Conservation (phyloP, 805 yeast genomes). For the Clavispora phyllophila region DNA sequence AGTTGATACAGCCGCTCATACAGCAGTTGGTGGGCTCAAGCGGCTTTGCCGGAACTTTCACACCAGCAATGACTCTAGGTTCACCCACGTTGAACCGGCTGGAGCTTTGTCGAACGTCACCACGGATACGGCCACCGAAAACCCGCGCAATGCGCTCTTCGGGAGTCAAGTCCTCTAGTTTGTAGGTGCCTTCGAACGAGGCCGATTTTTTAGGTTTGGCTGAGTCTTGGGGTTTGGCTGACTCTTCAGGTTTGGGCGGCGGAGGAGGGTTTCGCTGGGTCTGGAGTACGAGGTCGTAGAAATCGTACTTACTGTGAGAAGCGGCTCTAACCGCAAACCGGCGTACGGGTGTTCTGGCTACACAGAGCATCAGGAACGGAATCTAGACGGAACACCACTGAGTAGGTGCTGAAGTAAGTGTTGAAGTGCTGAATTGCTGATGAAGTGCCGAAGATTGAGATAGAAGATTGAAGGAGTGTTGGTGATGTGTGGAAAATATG, state of each 20-base stretch:
- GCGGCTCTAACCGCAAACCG: background rate
- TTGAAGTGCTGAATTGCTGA: no score
- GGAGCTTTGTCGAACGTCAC: constrained; percentile 41
- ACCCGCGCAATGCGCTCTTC: constrained; percentile 46
- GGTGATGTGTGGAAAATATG: no score
- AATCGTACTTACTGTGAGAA: constrained; percentile 17
- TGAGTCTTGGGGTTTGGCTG: constrained; percentile 8
- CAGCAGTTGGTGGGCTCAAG: constrained; percentile 93
- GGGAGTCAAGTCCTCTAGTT: constrained; percentile 26
- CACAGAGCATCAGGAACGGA: background rate
- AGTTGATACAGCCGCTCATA: constrained; percentile 94
- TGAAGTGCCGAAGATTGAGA: no score
- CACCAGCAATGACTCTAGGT: constrained; percentile 46
- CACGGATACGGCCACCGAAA: constrained; percentile 55
- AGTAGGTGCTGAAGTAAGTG: no score
- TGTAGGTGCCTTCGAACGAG: constrained; percentile 30
- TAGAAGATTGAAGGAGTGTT: no score
- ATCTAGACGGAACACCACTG: no score
- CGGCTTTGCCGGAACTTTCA: constrained; percentile 79
- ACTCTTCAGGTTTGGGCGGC: background rate
- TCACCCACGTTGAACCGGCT: constrained; percentile 33
- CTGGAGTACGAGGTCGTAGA: constrained; percentile 32
- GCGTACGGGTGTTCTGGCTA: background rate
- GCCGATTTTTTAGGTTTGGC: constrained; percentile 15
- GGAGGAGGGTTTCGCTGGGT: constrained; percentile 15